phyloP scores from a whole-genome alignment of 2,329 filamentous ascomycete species.

The Fusarium oxysporum region DNA sequence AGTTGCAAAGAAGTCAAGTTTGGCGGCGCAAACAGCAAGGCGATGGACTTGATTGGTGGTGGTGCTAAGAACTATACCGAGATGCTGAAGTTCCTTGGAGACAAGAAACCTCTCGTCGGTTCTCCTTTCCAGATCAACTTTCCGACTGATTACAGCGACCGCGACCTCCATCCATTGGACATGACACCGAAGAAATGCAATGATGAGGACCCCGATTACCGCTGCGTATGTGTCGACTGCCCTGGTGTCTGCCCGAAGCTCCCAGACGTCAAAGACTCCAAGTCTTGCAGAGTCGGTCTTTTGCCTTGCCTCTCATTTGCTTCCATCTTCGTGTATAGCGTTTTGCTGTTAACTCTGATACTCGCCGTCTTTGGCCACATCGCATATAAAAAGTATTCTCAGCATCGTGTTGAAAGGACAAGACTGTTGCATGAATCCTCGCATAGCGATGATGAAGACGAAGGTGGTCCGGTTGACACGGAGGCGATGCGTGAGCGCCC shows the following conservation, averaged over 20 bases:
- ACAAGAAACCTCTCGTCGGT: slow-evolving; percentile 84
- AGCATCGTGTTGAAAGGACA: slow-evolving; percentile 83
- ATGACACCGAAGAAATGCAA: slow-evolving; percentile 89
- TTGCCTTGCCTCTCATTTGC: slow-evolving; percentile 95
- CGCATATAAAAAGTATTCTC: slow-evolving; percentile 78
- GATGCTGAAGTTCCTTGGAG: slow-evolving; percentile 90
- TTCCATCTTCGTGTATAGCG: slow-evolving; percentile 86
- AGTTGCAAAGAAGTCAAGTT: slow-evolving; percentile 99
- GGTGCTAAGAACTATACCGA: slow-evolving; percentile 90
- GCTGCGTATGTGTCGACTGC: slow-evolving; percentile 95
- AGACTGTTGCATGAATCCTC: slow-evolving; percentile 86
- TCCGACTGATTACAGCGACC: slow-evolving; percentile 70
- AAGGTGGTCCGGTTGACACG: slow-evolving; percentile 81
- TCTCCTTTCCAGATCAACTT: slow-evolving; percentile 99
- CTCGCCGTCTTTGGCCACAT: slow-evolving; percentile 78
- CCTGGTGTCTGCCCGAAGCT: slow-evolving; percentile 85
- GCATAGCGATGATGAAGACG: slow-evolving; percentile 92
- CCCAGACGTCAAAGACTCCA: slow-evolving; percentile 75
- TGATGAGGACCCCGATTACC: slow-evolving; percentile 84
- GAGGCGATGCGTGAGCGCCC: slow-evolving; percentile 83
- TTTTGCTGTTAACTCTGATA: slow-evolving; percentile 76
- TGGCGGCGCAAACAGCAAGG: slow-evolving; percentile 90
- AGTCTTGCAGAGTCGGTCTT: slow-evolving; percentile 83
- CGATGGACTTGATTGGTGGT: slow-evolving; percentile 96
- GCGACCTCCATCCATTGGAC: slow-evolving; percentile 76